Conservation (phyloP, 306 rosid genomes). For the Vigna unguiculata region DNA sequence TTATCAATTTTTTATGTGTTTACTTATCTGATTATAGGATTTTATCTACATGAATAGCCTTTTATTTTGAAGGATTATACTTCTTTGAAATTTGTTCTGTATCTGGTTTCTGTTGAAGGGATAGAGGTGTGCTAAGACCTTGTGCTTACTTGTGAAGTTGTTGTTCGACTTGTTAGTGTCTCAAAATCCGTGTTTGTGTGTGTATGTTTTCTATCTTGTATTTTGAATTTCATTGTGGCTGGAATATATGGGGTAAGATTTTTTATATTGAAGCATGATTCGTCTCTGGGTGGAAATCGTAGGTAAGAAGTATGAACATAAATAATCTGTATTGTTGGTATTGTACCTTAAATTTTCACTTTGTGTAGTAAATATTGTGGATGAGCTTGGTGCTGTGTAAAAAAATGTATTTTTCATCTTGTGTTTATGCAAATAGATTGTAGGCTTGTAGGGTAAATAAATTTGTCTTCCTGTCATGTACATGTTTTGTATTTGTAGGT, state of each 20-base stretch:
- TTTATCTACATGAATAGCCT: constrained; percentile 4
- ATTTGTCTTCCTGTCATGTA: too few relatives aligned
- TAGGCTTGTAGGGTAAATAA: neutral
- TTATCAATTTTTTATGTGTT: neutral
- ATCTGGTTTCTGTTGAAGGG: constrained; percentile 22
- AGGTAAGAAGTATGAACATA: neutral
- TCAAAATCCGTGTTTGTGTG: neutral
- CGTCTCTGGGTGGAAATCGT: neutral
- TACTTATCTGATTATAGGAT: too few relatives aligned
- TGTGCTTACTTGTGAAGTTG: neutral
- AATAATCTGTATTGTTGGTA: neutral
- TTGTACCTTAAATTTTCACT: neutral
- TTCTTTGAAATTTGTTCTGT: neutral
- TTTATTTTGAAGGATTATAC: neutral
- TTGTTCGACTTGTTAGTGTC: neutral
- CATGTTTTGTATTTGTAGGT: neutral
- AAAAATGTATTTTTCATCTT: constrained; percentile 2
- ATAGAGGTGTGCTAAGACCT: neutral
- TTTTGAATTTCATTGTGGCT: neutral
- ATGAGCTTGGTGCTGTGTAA: neutral
- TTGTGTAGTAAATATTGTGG: neutral
- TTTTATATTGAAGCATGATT: neutral
- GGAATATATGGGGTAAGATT: neutral
- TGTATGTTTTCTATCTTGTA: neutral
- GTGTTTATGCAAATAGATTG: neutral